These are phyloP conservation scores for Tetrahymena malaccensis DNA, from an alignment of 73 alveolate genomes.

Conservation along the genomic window DNA sequence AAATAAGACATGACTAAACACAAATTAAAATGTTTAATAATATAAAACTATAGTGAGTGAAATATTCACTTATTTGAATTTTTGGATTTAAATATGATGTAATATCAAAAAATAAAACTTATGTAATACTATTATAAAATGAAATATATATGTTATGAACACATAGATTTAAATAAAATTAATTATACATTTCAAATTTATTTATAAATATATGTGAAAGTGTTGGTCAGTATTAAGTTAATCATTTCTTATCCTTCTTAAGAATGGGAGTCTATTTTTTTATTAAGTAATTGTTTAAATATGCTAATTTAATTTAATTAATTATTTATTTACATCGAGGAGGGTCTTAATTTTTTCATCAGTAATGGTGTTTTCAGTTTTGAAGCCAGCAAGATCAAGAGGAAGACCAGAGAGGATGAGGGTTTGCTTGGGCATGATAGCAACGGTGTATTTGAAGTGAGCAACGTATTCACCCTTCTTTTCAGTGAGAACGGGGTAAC, in stretches of 20 bases:
- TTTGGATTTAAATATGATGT: neutral
- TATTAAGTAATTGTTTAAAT: neutral
- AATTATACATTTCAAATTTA: neutral
- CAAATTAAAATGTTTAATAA: neutral
- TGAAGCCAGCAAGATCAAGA: conserved; percentile 23
- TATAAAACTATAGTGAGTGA: neutral
- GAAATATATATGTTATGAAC: neutral
- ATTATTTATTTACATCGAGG: neutral
- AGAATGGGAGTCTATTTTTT: neutral
- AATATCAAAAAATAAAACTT: neutral
- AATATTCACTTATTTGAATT: neutral
- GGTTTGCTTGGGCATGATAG: conserved; percentile 67
- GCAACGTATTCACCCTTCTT: conserved; percentile 77
- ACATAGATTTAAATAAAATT: neutral
- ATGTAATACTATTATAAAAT: neutral
- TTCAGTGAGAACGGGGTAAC: conserved; percentile 80
- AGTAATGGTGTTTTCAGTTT: conserved; percentile 4
- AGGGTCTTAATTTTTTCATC: conserved; percentile 4
- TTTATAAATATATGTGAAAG: neutral
- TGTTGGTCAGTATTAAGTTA: neutral
- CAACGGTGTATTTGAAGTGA: conserved; percentile 80
- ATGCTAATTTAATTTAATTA: neutral
- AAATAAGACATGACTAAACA: no score
- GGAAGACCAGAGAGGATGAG: conserved; percentile 52
- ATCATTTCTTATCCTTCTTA: neutral